phyloP scores from a whole-genome alignment of 108 stramenopile genomes.

The Skeletonema menzelii region DNA sequence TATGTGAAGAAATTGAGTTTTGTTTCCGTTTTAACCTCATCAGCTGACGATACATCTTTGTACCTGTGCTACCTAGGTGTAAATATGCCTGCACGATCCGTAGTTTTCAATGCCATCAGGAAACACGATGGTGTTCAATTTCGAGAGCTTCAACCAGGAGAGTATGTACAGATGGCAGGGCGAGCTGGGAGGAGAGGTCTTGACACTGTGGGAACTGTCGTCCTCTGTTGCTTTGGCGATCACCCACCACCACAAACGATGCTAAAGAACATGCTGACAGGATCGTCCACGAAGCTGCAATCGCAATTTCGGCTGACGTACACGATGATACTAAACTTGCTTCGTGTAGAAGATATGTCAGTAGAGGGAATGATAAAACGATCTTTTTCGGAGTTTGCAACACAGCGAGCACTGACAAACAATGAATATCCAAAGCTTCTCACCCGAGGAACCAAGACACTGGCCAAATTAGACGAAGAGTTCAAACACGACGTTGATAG shows the following conservation, averaged over 20 bases:
- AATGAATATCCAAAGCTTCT: slow-evolving; percentile 90
- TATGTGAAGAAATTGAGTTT: background rate
- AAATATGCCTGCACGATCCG: slow-evolving; percentile 97
- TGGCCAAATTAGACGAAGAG: slow-evolving; percentile 71
- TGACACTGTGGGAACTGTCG: slow-evolving; percentile 89
- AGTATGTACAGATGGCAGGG: slow-evolving; percentile 99
- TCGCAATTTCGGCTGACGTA: slow-evolving; percentile 96
- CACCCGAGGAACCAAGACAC: slow-evolving; percentile 67
- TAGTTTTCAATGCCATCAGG: slow-evolving; percentile 93
- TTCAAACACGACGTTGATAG: slow-evolving; percentile 51
- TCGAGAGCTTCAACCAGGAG: slow-evolving; percentile 80
- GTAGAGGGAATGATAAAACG: slow-evolving; percentile 97
- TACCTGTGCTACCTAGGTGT: slow-evolving; percentile 95
- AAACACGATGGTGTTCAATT: slow-evolving; percentile 96
- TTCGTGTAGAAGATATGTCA: slow-evolving; percentile 93
- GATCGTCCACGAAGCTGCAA: slow-evolving; percentile 81
- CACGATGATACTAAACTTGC: slow-evolving; percentile 96
- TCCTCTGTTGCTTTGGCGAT: slow-evolving; percentile 73
- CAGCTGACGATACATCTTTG: slow-evolving; percentile 15
- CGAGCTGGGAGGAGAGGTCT: slow-evolving; percentile 96
- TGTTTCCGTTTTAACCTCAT: background rate
- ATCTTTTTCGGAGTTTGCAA: slow-evolving; percentile 90
- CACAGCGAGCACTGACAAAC: slow-evolving; percentile 90
- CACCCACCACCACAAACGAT: slow-evolving; percentile 68
- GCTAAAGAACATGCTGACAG: slow-evolving; percentile 90